Conservation (phyloP, 768 basidiomycete species). For the Botryobasidium botryosum region DNA sequence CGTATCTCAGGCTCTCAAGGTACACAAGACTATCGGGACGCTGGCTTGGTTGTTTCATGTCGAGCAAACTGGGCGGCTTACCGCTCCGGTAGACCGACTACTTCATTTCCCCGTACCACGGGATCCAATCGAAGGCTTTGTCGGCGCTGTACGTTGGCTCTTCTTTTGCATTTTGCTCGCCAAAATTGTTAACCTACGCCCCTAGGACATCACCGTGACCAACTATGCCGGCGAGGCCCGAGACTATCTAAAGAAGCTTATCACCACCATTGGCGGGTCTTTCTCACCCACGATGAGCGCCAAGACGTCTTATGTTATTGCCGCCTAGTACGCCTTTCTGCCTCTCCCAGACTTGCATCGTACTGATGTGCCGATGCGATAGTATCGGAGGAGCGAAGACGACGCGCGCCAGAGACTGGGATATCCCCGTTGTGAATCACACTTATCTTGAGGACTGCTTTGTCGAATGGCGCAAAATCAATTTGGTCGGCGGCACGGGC, state of each 20-base stretch:
- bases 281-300: slow-evolving; percentile 74
- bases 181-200: no score
- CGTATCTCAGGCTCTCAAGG: slow-evolving; percentile 36
- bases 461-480: slow-evolving; percentile 40
- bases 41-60: slow-evolving; percentile 74
- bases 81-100: slow-evolving; percentile 53
- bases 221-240: slow-evolving; percentile 78
- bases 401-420: slow-evolving; percentile 58
- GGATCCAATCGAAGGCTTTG: slow-evolving; percentile 19
- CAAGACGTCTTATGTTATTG: slow-evolving; percentile 63
- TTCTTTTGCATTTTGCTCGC: no score
- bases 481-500: no score
- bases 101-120: slow-evolving; percentile 72
- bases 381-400: slow-evolving; percentile 38
- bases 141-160: background rate
- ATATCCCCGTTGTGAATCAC: slow-evolving; percentile 76
- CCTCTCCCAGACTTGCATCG: background rate
- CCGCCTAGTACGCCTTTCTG: slow-evolving; percentile 47
- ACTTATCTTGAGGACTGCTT: slow-evolving; percentile 87
- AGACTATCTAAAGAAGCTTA: slow-evolving; percentile 76
- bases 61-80: slow-evolving; percentile 40
- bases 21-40: slow-evolving; percentile 50
- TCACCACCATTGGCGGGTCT: slow-evolving; percentile 53
- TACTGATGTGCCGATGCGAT: slow-evolving; percentile 20
- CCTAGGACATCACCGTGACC: slow-evolving; percentile 66